Evolutionary conservation across 345 rosid species (phyloP).

Genomic region (Eucalyptus pumila): DNA sequence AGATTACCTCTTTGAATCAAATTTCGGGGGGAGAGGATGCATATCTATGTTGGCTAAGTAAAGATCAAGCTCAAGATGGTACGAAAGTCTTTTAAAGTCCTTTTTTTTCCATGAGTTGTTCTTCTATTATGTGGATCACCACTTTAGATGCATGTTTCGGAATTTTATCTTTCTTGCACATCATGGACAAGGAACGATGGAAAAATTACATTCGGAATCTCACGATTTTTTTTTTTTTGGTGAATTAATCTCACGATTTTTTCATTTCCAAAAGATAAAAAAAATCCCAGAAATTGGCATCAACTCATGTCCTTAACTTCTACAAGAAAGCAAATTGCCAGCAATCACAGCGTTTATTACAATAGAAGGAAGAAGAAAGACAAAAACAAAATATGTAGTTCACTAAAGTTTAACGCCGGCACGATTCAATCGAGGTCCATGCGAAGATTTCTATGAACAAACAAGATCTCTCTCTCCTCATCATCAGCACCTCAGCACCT

Average conservation of each 20-base stretch:
- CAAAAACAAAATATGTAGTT: not conserved
- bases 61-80: not conserved
- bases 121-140: not conserved
- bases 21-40: not conserved
- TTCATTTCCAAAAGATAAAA: not conserved
- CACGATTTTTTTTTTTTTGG: not conserved
- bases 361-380: not conserved
- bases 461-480: not conserved
- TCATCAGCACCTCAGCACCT: constrained; percentile 1
- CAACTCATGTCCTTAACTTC: not conserved
- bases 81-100: not conserved
- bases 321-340: not conserved
- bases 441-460: not conserved
- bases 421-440: not conserved
- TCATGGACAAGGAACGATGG: not conserved
- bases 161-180: not conserved
- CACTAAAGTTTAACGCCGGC: not conserved
- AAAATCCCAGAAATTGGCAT: not conserved
- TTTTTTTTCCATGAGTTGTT: not conserved
- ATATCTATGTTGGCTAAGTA: not conserved
- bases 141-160: not conserved
- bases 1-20: not conserved
- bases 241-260: not conserved
- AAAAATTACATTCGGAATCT: not conserved
- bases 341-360: not conserved